Base-by-base conservation (phyloP, 179 eudicot genomes). In the Beta macrorhiza region DNA sequence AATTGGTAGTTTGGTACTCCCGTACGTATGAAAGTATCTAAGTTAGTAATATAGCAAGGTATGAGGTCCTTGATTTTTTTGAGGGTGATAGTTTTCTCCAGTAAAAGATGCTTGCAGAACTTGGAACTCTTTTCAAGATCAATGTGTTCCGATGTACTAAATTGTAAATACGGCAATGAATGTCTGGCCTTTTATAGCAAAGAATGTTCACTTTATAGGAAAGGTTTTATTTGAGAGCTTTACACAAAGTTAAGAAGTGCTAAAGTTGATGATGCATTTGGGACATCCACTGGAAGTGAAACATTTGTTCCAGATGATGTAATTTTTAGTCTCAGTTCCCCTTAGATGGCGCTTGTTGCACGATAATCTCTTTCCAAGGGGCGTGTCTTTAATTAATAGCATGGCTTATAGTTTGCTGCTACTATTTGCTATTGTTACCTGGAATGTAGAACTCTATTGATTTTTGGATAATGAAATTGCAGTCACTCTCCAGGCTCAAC, bases 401-500 rank as follows among this genome's bases (percentile, higher is more conserved):
- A 52, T 80, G 74, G 53, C 55, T 74, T 52, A 59, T 75, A 42
- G 56, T 13, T 29, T 81, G 47, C 4, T 5, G 3, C 37, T 52
- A 64, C n/a, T 74, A 15, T 47, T 32, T 80, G 37, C 58, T 74
- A 32, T 13, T 67, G 9, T 57, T 68, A 25, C 62, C 16, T 69
- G 53, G 53, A 61, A 42, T 68, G 22, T 77, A 44, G 68, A 71
- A 67, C 55, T 65, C 2, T 57, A 70, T 62, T 83, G 78, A 78
- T 63, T 47, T 67, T 79, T 68, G 62, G 61, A 80, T 64, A 77
- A 70, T 88, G 75, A 74, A 58, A 75, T 74, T 88, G 81, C 82
- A 94, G 98, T 94, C 73, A 94, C 97, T 83, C 91, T 91, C 71
- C 98, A 93, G 87, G 94, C 94, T 86, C 98, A 94, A 84, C 83